phyloP scores from a whole-genome alignment of 2,329 filamentous ascomycete genomes.

The Cladosporium oxysporum region DNA sequence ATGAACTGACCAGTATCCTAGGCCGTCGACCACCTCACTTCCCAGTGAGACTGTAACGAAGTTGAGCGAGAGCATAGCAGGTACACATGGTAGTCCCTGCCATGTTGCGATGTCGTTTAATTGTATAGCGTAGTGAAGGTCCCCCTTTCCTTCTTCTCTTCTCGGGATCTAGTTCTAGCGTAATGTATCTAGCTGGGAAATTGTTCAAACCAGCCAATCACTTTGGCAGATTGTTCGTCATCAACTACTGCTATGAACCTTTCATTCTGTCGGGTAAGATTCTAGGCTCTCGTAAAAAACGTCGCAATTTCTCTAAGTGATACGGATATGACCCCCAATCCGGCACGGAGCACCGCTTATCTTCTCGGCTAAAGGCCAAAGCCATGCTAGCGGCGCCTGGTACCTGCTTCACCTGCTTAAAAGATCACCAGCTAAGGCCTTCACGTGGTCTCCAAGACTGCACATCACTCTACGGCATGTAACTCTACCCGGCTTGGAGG shows the following conservation, averaged over 20 bases:
- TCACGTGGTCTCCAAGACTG: not conserved
- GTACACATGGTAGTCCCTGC: not conserved
- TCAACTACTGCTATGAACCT: not conserved
- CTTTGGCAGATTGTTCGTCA: not conserved
- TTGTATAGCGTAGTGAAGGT: constrained; percentile 8
- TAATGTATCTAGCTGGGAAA: constrained; percentile 8
- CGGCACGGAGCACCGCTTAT: not conserved
- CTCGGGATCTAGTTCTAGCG: not conserved
- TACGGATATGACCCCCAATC: not conserved
- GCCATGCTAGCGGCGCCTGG: not conserved
- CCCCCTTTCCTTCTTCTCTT: not conserved
- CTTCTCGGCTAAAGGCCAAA: not conserved
- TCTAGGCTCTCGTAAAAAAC: not conserved
- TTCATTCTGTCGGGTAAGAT: not conserved
- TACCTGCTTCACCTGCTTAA: not conserved
- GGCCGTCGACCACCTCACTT: constrained; percentile 30
- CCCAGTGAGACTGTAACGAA: not conserved
- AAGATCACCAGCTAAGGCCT: not conserved
- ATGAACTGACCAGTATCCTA: not conserved
- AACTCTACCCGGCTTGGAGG: not conserved
- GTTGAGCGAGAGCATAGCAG: not conserved
- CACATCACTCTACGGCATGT: not conserved
- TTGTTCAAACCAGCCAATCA: constrained; percentile 1
- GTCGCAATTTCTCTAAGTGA: not conserved
- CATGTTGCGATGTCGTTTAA: not conserved